phyloP scores from a whole-genome alignment of 2,329 filamentous ascomycete species.

The Calonectria fujianensis region DNA sequence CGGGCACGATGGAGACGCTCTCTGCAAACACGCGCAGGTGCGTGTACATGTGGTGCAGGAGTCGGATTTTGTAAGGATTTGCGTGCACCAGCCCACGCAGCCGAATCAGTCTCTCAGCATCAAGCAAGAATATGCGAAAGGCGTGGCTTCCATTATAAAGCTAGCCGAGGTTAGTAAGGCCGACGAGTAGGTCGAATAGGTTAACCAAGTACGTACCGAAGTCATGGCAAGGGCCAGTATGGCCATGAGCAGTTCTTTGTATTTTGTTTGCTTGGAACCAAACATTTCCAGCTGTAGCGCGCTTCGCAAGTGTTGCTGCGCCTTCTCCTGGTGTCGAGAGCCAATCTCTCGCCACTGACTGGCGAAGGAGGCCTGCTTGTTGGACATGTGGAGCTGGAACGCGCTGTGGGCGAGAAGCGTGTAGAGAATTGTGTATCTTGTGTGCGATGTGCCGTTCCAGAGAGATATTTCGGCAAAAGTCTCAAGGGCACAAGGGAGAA shows the following conservation, averaged over 20 bases:
- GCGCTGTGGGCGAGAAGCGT: slow-evolving; percentile 65
- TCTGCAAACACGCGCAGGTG: slow-evolving; percentile 68
- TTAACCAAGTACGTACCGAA: slow-evolving; percentile 34
- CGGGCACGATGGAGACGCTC: slow-evolving; percentile 56
- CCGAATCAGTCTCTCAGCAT: slow-evolving; percentile 66
- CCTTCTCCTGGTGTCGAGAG: slow-evolving; percentile 54
- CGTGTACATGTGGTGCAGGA: slow-evolving; percentile 69
- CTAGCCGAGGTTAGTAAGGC: slow-evolving; percentile 32
- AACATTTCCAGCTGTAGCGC: slow-evolving; percentile 59
- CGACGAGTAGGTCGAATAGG: rapidly evolving
- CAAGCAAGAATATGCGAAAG: slow-evolving; percentile 58
- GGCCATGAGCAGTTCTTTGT: slow-evolving; percentile 67
- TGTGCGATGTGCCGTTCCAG: slow-evolving; percentile 62
- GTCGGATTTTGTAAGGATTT: slow-evolving; percentile 64
- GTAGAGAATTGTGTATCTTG: slow-evolving; percentile 62
- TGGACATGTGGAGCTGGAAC: slow-evolving; percentile 59
- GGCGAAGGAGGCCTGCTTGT: slow-evolving; percentile 30
- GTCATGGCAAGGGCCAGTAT: slow-evolving; percentile 58
- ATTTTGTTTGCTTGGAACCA: slow-evolving; percentile 61
- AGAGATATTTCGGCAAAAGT: slow-evolving; percentile 65
- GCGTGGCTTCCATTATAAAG: slow-evolving; percentile 45
- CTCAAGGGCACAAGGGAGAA: slow-evolving; percentile 64
- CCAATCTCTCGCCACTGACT: slow-evolving; percentile 57
- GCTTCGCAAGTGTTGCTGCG: slow-evolving; percentile 58
- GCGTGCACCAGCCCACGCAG: slow-evolving; percentile 59